phyloP scores from a whole-genome alignment of 108 stramenopile genomes.

The Bacterosira constricta region DNA sequence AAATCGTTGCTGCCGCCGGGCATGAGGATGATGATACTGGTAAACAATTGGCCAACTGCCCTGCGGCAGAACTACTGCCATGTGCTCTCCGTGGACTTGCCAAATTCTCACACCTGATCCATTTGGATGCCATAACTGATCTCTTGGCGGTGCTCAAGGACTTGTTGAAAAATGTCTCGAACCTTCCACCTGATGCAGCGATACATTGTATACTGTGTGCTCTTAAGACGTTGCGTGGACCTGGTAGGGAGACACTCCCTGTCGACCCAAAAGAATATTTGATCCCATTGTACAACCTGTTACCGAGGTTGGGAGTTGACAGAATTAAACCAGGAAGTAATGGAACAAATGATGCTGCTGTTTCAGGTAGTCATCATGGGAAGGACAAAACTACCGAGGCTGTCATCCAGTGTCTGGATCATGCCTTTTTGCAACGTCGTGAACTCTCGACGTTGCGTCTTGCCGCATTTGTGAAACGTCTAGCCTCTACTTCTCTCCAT shows the following conservation, averaged over 20 bases:
- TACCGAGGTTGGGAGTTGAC: constrained; percentile 42
- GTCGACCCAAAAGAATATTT: constrained; percentile 87
- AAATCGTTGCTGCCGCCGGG: constrained; percentile 44
- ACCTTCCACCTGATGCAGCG: constrained; percentile 72
- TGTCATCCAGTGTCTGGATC: constrained; percentile 66
- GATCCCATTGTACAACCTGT: constrained; percentile 74
- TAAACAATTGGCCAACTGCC: not conserved
- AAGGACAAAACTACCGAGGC: constrained; percentile 44
- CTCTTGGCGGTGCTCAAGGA: constrained; percentile 77
- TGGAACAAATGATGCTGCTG: not conserved
- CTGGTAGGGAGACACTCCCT: constrained; percentile 73
- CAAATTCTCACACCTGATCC: constrained; percentile 86
- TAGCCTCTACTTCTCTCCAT: constrained; percentile 70
- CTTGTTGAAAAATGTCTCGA: constrained; percentile 64
- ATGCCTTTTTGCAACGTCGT: constrained; percentile 79
- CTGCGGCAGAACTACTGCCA: constrained; percentile 59
- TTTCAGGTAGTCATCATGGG: not conserved
- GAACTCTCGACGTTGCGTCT: constrained; percentile 77
- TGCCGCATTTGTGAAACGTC: constrained; percentile 81
- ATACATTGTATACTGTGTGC: constrained; percentile 84
- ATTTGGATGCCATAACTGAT: constrained; percentile 71
- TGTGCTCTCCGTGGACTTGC: constrained; percentile 81
- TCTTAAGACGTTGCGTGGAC: constrained; percentile 83
- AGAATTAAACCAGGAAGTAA: not conserved
- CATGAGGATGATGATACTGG: not conserved